Evolutionary conservation across 768 basidiomycete species (phyloP), one percentile per base, ranked within the genome.

Genomic region (Boletellus emodensis): DNA sequence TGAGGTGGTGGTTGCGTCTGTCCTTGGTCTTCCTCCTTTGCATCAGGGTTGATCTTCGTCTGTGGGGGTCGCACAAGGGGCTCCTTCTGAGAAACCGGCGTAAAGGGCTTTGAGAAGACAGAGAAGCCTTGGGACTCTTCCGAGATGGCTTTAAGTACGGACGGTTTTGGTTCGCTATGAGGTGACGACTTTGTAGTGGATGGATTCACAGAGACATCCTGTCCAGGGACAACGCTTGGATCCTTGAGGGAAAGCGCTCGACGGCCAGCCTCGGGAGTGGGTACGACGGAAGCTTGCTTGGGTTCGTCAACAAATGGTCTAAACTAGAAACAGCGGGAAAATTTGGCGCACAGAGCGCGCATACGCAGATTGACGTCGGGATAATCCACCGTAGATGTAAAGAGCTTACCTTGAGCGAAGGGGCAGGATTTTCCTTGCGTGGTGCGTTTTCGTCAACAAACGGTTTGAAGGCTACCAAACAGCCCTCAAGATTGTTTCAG

Each of bases 31-130:
- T 58, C 61, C 39, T 62, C 48, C 22, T 57, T 56, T 1, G 18
- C 20, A 14, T 63, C 61, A 49, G 63, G 40, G 39, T 35, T 55
- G 10, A 30, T 3, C 39, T 57, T 60, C 10, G 56, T 40, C 20
- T 65, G 55, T 44, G 58, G 46, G 11, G 66, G 66, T 17, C 66
- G 57, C 20, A 56, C 56, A 22, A 59, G 54, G 2, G 65, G 65
- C 28, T 71, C 76, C 44, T 69, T 71, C 49, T 71, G 70, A 14
- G 74, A 67, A 15, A 61, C 80, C 22, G 84, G 85, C 8, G 81
- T 85, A 60, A 85, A 85, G 3, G 85, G 84, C 49, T 79, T 82
- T 6, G 80, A 75, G 63, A 83, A 83, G 20, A 83, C 72, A 35
- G 71, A 72, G 38, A 72, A 69, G 49, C 56, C 57, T 54, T 51